Conservation (phyloP, 495 filamentous ascomycete species). For the Emericellopsis terricola region DNA sequence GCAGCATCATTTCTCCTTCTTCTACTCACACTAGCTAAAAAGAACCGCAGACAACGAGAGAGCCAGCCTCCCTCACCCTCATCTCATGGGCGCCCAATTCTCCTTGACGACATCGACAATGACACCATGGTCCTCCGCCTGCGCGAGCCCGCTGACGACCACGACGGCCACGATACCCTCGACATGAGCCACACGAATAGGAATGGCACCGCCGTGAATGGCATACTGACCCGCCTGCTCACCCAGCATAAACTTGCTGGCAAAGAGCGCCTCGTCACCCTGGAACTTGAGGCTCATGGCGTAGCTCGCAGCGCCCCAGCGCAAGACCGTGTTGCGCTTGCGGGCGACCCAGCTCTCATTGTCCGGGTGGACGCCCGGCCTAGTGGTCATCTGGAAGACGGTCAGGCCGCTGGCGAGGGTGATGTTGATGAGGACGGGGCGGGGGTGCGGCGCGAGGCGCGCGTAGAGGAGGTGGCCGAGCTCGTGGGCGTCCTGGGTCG, state of each 20-base stretch:
- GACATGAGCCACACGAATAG: conserved; percentile 48
- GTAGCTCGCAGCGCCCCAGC: conserved; percentile 52
- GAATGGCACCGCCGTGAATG: conserved; percentile 58
- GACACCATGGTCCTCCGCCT: conserved; percentile 61
- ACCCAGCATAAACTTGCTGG: neutral
- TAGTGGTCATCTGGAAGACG: conserved; percentile 23
- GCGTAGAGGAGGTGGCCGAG: conserved; percentile 45
- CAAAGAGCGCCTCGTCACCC: conserved; percentile 28
- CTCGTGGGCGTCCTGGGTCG: conserved; percentile 43
- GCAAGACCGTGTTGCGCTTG: conserved; percentile 41
- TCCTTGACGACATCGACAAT: conserved; percentile 46
- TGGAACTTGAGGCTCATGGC: conserved; percentile 41
- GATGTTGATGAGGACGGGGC: conserved; percentile 50
- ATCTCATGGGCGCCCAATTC: conserved; percentile 10
- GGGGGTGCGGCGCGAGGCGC: conserved; percentile 25
- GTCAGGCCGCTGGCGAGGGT: conserved; percentile 36
- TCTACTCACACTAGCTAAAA: too few species aligned
- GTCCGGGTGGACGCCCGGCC: conserved; percentile 40
- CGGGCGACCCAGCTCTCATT: conserved; percentile 43
- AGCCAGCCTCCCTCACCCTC: too few species aligned
- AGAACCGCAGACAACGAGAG: too few species aligned
- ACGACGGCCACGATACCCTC: conserved; percentile 57
- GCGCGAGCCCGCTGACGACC: conserved; percentile 58
- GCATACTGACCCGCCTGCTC: conserved; percentile 43
- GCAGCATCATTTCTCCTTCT: too few species aligned